Evolutionary conservation across 306 rosid genomes (phyloP).

Genomic region (Begonia loranthoides): DNA sequence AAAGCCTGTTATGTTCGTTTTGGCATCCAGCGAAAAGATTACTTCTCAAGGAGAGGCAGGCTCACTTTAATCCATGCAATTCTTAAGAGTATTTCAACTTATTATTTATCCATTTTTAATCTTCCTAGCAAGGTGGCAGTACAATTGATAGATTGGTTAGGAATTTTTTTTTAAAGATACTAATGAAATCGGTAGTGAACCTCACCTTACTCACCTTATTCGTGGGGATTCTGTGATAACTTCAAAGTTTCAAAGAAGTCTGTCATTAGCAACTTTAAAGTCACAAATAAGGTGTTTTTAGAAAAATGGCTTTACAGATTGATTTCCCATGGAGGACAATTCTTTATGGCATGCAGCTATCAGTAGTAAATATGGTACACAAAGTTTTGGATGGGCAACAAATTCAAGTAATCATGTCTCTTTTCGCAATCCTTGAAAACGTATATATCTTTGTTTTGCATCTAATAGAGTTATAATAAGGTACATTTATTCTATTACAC

Average conservation of each 20-base stretch:
- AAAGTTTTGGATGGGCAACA: no score
- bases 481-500: no score
- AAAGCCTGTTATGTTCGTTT: neutral
- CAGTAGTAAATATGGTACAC: no score
- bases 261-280: neutral
- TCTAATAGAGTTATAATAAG: no score
- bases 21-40: neutral
- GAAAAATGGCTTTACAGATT: neutral
- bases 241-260: neutral
- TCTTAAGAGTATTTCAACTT: neutral
- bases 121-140: neutral
- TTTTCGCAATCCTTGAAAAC: neutral
- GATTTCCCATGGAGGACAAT: no score
- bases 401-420: neutral
- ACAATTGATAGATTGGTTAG: constrained; percentile 1
- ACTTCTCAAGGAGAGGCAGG: neutral
- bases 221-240: neutral
- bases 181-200: neutral
- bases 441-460: no score
- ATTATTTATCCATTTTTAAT: neutral
- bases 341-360: no score
- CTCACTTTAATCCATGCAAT: neutral
- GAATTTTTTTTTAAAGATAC: neutral
- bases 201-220: neutral
- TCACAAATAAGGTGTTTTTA: neutral